Evolutionary conservation across 2,329 filamentous ascomycete genomes (phyloP), one percentile per base, ranked within the genome.

Genomic region (Neopestalotiopsis clavispora): DNA sequence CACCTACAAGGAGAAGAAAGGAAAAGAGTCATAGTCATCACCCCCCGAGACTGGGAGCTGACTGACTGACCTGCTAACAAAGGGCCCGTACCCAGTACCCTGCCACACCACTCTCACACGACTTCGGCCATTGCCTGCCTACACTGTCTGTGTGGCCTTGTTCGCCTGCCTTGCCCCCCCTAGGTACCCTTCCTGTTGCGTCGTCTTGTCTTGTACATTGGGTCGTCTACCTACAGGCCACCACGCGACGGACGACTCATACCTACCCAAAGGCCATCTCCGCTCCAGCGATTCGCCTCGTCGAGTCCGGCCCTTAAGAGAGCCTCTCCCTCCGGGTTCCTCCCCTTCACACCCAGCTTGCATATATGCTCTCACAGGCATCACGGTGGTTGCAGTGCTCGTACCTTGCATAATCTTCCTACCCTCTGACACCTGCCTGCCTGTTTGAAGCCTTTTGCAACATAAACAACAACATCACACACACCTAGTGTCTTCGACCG

Each of bases 371-470:
- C 65, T 66, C 66, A 57, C 72, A 70, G 69, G 71, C 70, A 73
- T 70, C 72, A 69, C 58, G 69, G 74, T 74, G 75, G 75, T 76
- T 75, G 73, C 73, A 76, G 72, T 66, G 68, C 52, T 58, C 58
- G 66, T 67, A 78, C 76, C 77, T 79, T 79, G 77, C 77, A 79
- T 78, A 75, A 77, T 72, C 66, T 62, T 70, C 72, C 66, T 62
- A 70, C 69, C 67, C 68, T 42, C 67, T 57, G 45, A 67, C 52
- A 42, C 23, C 45, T 64, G 42, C 20, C 58, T 70, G 61, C 67
- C 40, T 45, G 40, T 59, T 67, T 40, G 30, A n/a, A 69, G 56
- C 30, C 62, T 62, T 59, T 28, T 28, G 23, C 23, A 28, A 28
- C 23, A 28, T 28, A 28, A 28, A 40, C 59, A 38, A 62, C 59